A percentile compares a stretch with the other conserved stretches of the same genome.
These are phyloP conservation scores for Bothriochloa decipiens DNA, from an alignment of 176 grass and related monocot species.

Conservation along the genomic window DNA sequence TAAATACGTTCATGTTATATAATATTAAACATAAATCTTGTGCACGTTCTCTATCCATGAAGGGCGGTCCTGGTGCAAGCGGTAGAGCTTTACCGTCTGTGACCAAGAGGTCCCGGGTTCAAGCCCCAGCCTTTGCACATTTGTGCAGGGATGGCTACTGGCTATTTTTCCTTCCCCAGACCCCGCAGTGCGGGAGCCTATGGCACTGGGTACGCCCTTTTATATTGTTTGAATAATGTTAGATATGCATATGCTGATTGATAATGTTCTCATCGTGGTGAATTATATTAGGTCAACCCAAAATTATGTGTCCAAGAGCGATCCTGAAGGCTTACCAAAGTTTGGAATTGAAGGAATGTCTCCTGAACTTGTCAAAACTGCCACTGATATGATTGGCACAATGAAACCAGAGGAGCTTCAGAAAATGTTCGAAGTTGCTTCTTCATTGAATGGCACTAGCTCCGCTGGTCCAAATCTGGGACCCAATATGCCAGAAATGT, in stretches of 20 bases:
- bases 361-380: conserved; percentile 83
- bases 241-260: not conserved
- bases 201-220: no score
- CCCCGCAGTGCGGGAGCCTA: no score
- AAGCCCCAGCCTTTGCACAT: no score
- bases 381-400: conserved; percentile 70
- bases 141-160: no score
- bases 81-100: no score
- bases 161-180: no score
- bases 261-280: conserved; percentile 38
- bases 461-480: conserved; percentile 61
- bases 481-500: conserved; percentile 81
- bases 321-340: conserved; percentile 51
- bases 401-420: conserved; percentile 96
- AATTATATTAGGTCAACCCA: conserved; percentile 62
- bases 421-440: conserved; percentile 85
- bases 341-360: conserved; percentile 80
- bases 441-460: conserved; percentile 64
- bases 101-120: no score
- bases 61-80: no score
- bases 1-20: not conserved
- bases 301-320: conserved; percentile 56
- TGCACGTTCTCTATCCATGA: conserved; percentile 17
- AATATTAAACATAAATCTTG: conserved; percentile 5
- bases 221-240: conserved; percentile 8